Conservation (phyloP, 257 asterid genomes). For the Plectranthus barbatus region DNA sequence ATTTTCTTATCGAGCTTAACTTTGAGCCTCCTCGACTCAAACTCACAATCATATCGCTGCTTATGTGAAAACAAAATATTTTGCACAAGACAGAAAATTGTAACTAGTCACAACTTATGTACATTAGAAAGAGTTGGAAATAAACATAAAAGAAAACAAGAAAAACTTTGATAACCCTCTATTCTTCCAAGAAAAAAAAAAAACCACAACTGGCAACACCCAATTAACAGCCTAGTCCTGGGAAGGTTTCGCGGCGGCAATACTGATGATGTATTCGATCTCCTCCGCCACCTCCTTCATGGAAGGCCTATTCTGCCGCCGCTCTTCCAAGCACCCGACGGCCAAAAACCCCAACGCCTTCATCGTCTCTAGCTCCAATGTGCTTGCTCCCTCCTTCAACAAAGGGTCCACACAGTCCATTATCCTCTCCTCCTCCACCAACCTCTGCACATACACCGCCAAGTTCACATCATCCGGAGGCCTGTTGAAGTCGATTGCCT, state of each 20-base stretch:
- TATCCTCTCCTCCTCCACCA: constrained; percentile 73
- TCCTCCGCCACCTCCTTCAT: constrained; percentile 93
- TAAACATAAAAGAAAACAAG: no score
- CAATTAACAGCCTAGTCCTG: no score
- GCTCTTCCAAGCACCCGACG: constrained; percentile 76
- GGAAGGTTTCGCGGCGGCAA: constrained; percentile 33
- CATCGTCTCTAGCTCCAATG: constrained; percentile 68
- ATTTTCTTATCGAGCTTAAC: no score
- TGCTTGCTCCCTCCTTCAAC: constrained; percentile 53
- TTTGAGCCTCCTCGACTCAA: no score
- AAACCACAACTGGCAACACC: no score
- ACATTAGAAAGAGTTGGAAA: no score
- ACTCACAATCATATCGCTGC: no score
- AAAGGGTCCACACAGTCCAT: constrained; percentile 73
- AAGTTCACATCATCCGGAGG: constrained; percentile 68
- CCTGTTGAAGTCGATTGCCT: constrained; percentile 70
- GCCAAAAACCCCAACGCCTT: constrained; percentile 85
- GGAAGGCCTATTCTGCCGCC: constrained; percentile 77
- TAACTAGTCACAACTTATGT: no score
- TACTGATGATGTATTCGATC: constrained; percentile 64
- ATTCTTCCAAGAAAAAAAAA: no score
- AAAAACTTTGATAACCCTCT: no score
- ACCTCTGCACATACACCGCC: constrained; percentile 67
- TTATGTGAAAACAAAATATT: no score
- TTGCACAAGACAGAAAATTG: no score